Evolutionary conservation across 176 grass and related monocot species (phyloP), one percentile per base, ranked within the genome.

Genomic region (Neostapfia colusana): DNA sequence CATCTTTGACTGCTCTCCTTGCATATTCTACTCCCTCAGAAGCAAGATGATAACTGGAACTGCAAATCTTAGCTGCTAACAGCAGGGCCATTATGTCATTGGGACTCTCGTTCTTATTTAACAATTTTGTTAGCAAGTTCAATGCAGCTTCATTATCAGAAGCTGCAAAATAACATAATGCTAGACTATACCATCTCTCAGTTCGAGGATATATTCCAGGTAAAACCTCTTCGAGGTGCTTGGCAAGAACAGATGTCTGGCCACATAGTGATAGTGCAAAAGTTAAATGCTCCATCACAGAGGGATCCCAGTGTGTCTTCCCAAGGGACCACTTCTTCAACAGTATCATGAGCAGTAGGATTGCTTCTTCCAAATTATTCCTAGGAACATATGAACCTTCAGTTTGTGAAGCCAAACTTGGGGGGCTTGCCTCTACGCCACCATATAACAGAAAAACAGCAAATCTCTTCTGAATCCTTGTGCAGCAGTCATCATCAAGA

Each of bases 361-460:
- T 99, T 36, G 91, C 87, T 81, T 99, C 95, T 90, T 99, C 95
- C 26, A 99, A 66, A 74, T 99, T 99, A 79, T 86, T 99, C 57
- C 92, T 95, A 37, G 91, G 95, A 72, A 95, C 82, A 80, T 89
- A 99, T 15, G 95, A 95, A 59, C 91, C 95, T 58, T 99, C 95
- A 38, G 79, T 62, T 86, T 99, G 92, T 64, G 83, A 92, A 54
- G 77, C 91, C 79, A 95, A 89, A 76, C 89, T 95, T 21, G 91
- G 92, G 8, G 95, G 78, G 36, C 76, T 84, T 67, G 81, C 91
- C 77, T 95, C 89, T 28, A 95, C 83, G 4, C 95, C 95, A 72
- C 89, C 85, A 65, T 99, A 95, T 45, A 99, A 77, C 51, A 99
- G 60, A 67, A 95, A 92, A 60, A 89, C 89, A 39, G 95, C 85